phyloP scores from a whole-genome alignment of 2,329 filamentous ascomycete genomes.

The Ceratocystis huliohia region DNA sequence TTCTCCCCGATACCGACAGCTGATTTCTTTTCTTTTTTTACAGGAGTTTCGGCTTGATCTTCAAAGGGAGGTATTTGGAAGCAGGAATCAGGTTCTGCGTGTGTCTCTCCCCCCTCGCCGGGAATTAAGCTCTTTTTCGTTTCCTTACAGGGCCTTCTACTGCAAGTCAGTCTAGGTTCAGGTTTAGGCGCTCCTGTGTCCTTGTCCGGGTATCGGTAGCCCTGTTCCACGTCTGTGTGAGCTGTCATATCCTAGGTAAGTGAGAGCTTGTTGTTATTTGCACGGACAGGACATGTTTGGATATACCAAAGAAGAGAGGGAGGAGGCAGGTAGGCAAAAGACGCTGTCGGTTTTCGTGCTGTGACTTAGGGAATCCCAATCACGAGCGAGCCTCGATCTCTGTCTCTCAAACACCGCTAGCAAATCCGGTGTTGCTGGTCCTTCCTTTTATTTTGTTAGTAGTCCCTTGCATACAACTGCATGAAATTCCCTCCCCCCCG shows the following conservation, averaged over 20 bases:
- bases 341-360: background rate
- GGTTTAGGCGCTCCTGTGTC: background rate
- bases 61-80: background rate
- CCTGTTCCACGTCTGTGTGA: conserved; percentile 9
- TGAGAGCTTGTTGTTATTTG: background rate
- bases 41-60: conserved; percentile 6
- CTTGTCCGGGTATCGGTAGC: conserved; percentile 1
- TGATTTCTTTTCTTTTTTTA: conserved; percentile 3
- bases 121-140: conserved; percentile 3
- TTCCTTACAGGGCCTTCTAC: background rate
- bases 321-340: background rate
- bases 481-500: background rate
- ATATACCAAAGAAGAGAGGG: background rate
- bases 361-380: background rate
- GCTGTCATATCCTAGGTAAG: background rate
- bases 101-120: background rate
- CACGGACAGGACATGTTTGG: background rate
- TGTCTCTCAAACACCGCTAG: background rate
- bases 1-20: background rate
- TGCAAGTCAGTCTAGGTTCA: background rate
- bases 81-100: background rate
- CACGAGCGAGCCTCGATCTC: background rate
- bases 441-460: background rate
- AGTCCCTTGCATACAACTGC: conserved; percentile 2
- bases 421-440: background rate